Conservation (phyloP, 2,329 filamentous ascomycete species). For the Hymenoscyphus scutula region DNA sequence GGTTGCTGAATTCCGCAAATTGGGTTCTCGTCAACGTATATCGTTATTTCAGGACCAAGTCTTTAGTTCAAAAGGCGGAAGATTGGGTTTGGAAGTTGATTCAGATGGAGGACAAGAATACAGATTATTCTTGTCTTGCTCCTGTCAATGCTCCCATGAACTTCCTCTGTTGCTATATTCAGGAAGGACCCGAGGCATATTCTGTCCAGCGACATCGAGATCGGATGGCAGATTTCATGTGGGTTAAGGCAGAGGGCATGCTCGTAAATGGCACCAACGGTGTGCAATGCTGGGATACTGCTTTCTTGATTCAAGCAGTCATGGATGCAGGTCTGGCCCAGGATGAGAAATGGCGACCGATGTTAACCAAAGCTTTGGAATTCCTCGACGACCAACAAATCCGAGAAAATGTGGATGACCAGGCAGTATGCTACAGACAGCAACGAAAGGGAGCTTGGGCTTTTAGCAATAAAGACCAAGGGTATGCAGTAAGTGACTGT, state of each 20-base stretch:
- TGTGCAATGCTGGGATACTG: conserved; percentile 96
- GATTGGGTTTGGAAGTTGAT: conserved; percentile 80
- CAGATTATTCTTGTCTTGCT: conserved; percentile 79
- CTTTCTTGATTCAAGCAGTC: conserved; percentile 81
- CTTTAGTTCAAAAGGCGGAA: conserved; percentile 69
- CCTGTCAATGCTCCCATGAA: conserved; percentile 93
- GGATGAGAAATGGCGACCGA: conserved; percentile 73
- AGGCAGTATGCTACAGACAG: conserved; percentile 82
- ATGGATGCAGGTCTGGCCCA: conserved; percentile 76
- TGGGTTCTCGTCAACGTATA: conserved; percentile 77
- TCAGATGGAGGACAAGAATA: conserved; percentile 90
- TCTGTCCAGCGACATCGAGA: conserved; percentile 76
- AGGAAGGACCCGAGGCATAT: conserved; percentile 72
- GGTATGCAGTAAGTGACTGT: conserved; percentile 94
- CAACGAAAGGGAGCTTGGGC: conserved; percentile 91
- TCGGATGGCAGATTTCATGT: conserved; percentile 80
- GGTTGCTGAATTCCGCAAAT: conserved; percentile 75
- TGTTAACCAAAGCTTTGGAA: conserved; percentile 77
- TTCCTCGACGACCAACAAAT: conserved; percentile 94
- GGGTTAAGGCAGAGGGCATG: conserved; percentile 92
- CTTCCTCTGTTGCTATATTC: conserved; percentile 78
- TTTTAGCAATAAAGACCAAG: conserved; percentile 89
- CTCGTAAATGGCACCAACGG: conserved; percentile 94
- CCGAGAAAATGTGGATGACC: conserved; percentile 73
- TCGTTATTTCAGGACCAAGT: conserved; percentile 68